Evolutionary conservation across 768 basidiomycete species (phyloP).

Genomic region (Rhizopogon roseolus): DNA sequence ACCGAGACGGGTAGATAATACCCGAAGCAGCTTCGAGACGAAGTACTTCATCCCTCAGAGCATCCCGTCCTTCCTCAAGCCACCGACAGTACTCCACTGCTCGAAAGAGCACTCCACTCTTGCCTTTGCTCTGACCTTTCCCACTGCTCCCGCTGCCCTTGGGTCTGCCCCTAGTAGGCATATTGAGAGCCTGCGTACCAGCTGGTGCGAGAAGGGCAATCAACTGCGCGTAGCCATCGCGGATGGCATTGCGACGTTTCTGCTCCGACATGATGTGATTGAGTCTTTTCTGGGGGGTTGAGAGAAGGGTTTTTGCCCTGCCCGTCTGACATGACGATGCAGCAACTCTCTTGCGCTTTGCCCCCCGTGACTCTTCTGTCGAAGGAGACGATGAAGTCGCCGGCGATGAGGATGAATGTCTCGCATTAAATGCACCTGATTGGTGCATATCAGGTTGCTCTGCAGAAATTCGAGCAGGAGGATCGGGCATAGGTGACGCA

Average conservation of each 20-base stretch:
- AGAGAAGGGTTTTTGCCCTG: slow-evolving; percentile 61
- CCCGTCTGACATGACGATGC: slow-evolving; percentile 20
- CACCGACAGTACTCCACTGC: slow-evolving; percentile 83
- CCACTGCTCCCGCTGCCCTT: slow-evolving; percentile 68
- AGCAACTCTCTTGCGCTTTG: slow-evolving; percentile 20
- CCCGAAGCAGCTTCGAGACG: slow-evolving; percentile 66
- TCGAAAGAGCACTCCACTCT: slow-evolving; percentile 84
- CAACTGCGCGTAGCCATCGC: slow-evolving; percentile 84
- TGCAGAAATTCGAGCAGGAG: not conserved
- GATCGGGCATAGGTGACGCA: not conserved
- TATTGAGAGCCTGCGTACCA: slow-evolving; percentile 62
- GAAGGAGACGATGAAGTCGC: slow-evolving; percentile 4
- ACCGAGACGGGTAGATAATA: slow-evolving; percentile 21
- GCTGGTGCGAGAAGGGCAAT: slow-evolving; percentile 79
- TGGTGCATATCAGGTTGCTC: not conserved
- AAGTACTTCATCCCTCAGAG: slow-evolving; percentile 62
- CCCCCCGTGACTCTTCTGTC: slow-evolving; percentile 9
- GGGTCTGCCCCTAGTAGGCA: slow-evolving; percentile 76
- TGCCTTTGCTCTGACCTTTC: slow-evolving; percentile 74
- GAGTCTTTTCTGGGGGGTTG: slow-evolving; percentile 81
- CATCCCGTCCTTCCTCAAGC: slow-evolving; percentile 80
- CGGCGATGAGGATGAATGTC: slow-evolving; percentile 5
- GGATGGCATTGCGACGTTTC: slow-evolving; percentile 87
- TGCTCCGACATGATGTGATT: slow-evolving; percentile 96
- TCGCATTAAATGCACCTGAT: not conserved